These are phyloP conservation scores for Rubroboletus satanas DNA, from an alignment of 768 basidiomycete genomes.

Conservation along the genomic window DNA sequence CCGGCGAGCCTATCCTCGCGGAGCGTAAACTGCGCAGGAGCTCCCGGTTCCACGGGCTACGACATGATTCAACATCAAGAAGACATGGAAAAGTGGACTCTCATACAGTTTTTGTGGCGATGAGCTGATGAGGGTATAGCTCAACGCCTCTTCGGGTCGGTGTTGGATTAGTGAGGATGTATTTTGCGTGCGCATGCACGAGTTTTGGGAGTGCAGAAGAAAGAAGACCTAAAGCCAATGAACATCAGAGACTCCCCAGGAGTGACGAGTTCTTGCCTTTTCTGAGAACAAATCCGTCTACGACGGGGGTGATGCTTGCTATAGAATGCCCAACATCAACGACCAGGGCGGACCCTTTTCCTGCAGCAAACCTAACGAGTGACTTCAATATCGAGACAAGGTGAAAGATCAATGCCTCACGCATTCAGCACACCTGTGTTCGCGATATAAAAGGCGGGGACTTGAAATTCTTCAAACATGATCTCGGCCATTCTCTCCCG, in stretches of 20 bases:
- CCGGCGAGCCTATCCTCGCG: slow-evolving; percentile 69
- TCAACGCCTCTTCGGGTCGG: slow-evolving; percentile 56
- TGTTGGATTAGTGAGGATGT: slow-evolving; percentile 53
- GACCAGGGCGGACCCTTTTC: slow-evolving; percentile 95
- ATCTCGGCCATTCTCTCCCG: slow-evolving; percentile 94
- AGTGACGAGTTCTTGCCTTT: slow-evolving; percentile 56
- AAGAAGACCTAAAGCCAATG: slow-evolving; percentile 56
- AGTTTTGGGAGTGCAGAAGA: slow-evolving; percentile 75
- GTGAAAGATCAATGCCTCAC: slow-evolving; percentile 42
- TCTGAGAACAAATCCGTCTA: slow-evolving; percentile 94
- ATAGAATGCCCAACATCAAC: slow-evolving; percentile 89
- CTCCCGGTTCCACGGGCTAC: slow-evolving; percentile 72
- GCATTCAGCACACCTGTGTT: slow-evolving; percentile 93
- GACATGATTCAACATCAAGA: slow-evolving; percentile 5
- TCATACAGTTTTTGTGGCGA: slow-evolving; percentile 70
- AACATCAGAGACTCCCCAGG: neutral
- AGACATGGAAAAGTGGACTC: neutral
- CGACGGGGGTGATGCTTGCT: slow-evolving; percentile 91
- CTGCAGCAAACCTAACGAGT: slow-evolving; percentile 78
- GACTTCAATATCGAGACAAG: slow-evolving; percentile 10
- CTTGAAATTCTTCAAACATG: slow-evolving; percentile 94
- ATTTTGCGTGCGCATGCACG: slow-evolving; percentile 74
- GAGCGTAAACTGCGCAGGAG: slow-evolving; percentile 60
- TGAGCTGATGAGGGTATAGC: slow-evolving; percentile 82
- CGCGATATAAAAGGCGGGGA: slow-evolving; percentile 94